A percentile compares a stretch with the other conserved stretches of the same genome.
These are phyloP conservation scores for Alternaria sp. DNA, from an alignment of 2,329 filamentous ascomycete genomes.

Conservation along the genomic window DNA sequence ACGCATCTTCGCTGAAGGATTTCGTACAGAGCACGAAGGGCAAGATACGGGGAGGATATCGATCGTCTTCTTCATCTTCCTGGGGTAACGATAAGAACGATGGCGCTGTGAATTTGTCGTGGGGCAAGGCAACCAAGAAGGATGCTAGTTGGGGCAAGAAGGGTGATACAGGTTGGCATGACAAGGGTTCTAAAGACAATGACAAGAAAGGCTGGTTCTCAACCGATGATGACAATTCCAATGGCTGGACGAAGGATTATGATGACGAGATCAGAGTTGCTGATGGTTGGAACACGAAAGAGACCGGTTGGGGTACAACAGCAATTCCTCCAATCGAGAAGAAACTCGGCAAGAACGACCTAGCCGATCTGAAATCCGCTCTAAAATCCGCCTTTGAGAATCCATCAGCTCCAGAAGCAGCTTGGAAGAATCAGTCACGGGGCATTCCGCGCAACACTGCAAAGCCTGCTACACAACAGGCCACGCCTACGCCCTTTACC, in stretches of 20 bases:
- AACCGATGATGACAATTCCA: background rate
- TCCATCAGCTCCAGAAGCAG: background rate
- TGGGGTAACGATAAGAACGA: conserved; percentile 12
- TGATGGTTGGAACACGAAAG: background rate
- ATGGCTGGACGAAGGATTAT: background rate
- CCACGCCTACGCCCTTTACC: rapidly evolving
- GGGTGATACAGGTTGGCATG: background rate
- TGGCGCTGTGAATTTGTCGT: background rate
- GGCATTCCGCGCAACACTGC: background rate
- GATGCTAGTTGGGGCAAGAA: background rate
- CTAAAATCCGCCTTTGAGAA: background rate
- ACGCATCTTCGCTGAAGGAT: background rate
- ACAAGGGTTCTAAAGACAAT: background rate
- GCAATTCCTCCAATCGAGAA: background rate
- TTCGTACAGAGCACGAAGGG: background rate
- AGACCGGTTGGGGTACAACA: background rate
- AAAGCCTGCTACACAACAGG: background rate
- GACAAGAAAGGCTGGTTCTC: background rate
- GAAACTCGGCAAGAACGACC: background rate
- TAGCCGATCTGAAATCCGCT: background rate
- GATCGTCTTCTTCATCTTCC: conserved; percentile 8
- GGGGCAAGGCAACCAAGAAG: background rate
- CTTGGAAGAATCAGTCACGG: background rate
- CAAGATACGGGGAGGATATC: background rate
- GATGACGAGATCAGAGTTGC: background rate